Evolutionary conservation across 305 asterid genomes (phyloP).

Genomic region (Fraxinus baroniana): DNA sequence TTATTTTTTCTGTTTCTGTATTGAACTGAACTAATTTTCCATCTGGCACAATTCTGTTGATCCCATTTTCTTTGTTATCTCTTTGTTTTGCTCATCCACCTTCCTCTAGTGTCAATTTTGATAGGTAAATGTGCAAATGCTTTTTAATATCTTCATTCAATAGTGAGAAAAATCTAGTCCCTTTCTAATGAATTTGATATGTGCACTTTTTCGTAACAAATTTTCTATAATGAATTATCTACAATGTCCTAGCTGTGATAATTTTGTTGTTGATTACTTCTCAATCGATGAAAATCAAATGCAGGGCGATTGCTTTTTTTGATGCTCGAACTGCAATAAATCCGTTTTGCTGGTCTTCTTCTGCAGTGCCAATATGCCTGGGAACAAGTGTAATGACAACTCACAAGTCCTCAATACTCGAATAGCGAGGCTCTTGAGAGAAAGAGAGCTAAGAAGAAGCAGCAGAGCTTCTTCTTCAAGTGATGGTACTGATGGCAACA

Average conservation of each 20-base stretch:
- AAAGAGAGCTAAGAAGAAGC: constrained; percentile 60
- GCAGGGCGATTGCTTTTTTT: constrained; percentile 60
- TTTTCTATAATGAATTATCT: constrained; percentile 26
- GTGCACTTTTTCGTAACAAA: constrained; percentile 19
- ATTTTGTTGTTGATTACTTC: constrained; percentile 24
- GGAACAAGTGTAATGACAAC: constrained; percentile 68
- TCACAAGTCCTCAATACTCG: constrained; percentile 48
- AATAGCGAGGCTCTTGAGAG: constrained; percentile 69
- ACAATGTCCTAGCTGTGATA: constrained; percentile 12
- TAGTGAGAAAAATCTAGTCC: neutral
- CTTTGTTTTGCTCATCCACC: constrained; percentile 31
- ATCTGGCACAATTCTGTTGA: constrained; percentile 40
- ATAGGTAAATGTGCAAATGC: constrained; percentile 25
- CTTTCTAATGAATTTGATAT: constrained; percentile 13
- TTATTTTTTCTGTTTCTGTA: constrained; percentile 21
- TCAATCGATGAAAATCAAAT: constrained; percentile 38
- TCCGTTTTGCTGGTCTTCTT: constrained; percentile 35
- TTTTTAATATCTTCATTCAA: constrained; percentile 4
- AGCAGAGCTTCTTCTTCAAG: constrained; percentile 40
- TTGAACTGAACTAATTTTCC: constrained; percentile 27
- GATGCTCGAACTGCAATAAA: constrained; percentile 37
- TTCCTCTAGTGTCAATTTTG: constrained; percentile 23
- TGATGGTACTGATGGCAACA: constrained; percentile 46
- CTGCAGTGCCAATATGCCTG: constrained; percentile 65
- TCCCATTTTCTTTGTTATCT: constrained; percentile 45